Evolutionary conservation across 1,139 yeast species (phyloP), one percentile per base, ranked within the genome.

Genomic region (Candida sojae): DNA sequence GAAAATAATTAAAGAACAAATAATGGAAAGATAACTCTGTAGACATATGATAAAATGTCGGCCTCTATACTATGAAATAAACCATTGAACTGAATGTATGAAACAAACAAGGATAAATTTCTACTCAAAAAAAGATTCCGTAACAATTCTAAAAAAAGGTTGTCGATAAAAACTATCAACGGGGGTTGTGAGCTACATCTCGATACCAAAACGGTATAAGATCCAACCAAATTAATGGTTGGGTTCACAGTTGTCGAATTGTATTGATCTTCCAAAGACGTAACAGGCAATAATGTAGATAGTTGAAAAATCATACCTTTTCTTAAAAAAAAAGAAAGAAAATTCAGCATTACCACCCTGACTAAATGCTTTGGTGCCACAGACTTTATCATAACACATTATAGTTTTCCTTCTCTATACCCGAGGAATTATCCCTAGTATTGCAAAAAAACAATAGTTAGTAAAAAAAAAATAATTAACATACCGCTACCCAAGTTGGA

Each of bases 401-500:
- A 12, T 30, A 17, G 9, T 10, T 30, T 11, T 31, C 23, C 21
- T 23, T 23, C 12, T 31, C 17, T 32, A 10, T 3, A 12, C 6
- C 4, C 21, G 17, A 17, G 3, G 25, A 17, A 23, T 5, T 6
- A 23, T 6, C 6, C 26, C 33, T 12, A 25, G 26, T 17, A 2
- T 37, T 28, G 10, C 11, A 17, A 17, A 17, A 2, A 17, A 17
- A 3, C 26, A n/a, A 25, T 9, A 10, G 42, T 43, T 31, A 43
- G 46, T 37, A 43, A 36, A 31, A 41, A 48, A 52, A 51, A 48
- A 37, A 39, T 23, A 25, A 6, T 41, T 64, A 73, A 91, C 98
- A 82, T 89, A 93, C 98, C 64, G 99, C 97, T 62, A 91, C 97
- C 97, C 98, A 93, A 49, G 97, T 93, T 54, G 99, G 99, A 47